Conservation (phyloP, 768 basidiomycete genomes). For the Mycena filopes region DNA sequence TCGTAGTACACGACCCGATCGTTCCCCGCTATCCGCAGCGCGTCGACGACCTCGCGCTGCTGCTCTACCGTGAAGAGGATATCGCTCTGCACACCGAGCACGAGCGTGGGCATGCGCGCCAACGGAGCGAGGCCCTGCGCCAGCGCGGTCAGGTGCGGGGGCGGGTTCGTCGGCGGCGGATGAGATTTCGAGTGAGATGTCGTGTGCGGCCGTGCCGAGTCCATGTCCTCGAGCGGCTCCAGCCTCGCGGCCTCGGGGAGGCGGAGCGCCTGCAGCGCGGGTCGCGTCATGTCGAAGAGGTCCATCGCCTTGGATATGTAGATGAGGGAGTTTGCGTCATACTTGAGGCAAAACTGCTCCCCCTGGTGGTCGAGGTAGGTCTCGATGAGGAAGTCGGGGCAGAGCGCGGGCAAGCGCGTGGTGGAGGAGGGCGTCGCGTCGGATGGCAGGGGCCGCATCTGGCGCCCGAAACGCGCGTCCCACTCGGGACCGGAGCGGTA, state of each 20-base stretch:
- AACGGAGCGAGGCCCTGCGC: slow-evolving; percentile 83
- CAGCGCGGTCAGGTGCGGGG: slow-evolving; percentile 80
- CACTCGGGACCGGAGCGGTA: slow-evolving; percentile 99
- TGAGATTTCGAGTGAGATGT: slow-evolving; percentile 75
- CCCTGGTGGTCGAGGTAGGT: slow-evolving; percentile 98
- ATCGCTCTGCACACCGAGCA: slow-evolving; percentile 96
- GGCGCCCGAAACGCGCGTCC: slow-evolving; percentile 96
- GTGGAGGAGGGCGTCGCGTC: slow-evolving; percentile 38
- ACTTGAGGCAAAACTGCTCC: slow-evolving; percentile 97
- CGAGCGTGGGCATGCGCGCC: slow-evolving; percentile 78
- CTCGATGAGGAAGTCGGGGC: slow-evolving; percentile 98
- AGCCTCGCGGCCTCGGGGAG: slow-evolving; percentile 50
- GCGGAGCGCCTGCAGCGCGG: slow-evolving; percentile 76
- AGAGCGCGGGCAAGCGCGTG: slow-evolving; percentile 75
- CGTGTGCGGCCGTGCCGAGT: slow-evolving; percentile 41
- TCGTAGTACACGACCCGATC: slow-evolving; percentile 93
- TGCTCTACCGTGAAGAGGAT: slow-evolving; percentile 98
- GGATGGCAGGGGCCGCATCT: slow-evolving; percentile 60
- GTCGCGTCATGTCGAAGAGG: slow-evolving; percentile 92
- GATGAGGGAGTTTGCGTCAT: slow-evolving; percentile 98
- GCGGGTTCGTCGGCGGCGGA: slow-evolving; percentile 75
- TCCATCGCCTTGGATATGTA: slow-evolving; percentile 99
- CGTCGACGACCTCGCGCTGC: slow-evolving; percentile 94
- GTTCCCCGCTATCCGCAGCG: slow-evolving; percentile 91
- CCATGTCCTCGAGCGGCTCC: slow-evolving; percentile 42